Evolutionary conservation across 75 land plant genomes (phyloP).

Genomic region (Cupressus sempervirens): DNA sequence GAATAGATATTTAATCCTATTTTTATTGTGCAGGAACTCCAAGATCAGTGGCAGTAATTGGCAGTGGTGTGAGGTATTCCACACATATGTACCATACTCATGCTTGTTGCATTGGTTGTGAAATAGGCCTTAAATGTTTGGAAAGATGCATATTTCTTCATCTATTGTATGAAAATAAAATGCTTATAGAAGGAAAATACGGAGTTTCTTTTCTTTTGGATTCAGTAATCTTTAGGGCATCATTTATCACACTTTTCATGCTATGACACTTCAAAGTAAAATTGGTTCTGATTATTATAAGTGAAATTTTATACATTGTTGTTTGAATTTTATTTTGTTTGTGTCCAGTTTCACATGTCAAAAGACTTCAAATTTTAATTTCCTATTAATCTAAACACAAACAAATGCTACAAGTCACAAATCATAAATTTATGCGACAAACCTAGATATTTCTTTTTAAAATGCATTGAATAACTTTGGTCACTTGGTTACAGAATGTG

Average conservation of each 20-base stretch:
- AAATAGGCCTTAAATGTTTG: neutral
- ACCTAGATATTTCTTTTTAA: neutral
- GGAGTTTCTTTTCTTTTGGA: neutral
- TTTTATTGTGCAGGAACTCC: conserved; percentile 29
- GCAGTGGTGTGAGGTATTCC: conserved; percentile 79
- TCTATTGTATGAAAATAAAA: neutral
- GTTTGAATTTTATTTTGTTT: neutral
- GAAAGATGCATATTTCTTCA: neutral
- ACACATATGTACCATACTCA: neutral
- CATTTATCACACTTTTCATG: neutral
- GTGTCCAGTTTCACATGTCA: neutral
- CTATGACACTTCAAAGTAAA: neutral
- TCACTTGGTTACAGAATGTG: neutral
- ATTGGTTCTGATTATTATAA: neutral
- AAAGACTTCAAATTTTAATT: neutral
- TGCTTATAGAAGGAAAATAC: neutral
- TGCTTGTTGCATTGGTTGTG: neutral
- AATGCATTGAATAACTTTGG: neutral
- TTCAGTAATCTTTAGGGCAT: neutral
- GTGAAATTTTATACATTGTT: neutral
- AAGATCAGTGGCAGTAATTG: conserved; percentile 81
- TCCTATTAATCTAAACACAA: neutral
- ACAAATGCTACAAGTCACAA: neutral
- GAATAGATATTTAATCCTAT: conserved; percentile 6
- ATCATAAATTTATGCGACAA: neutral